Evolutionary conservation across 192 early-diverging fungal genomes (phyloP), one percentile per base, ranked within the genome.

Genomic region (Hyaloraphidium curvatum): DNA sequence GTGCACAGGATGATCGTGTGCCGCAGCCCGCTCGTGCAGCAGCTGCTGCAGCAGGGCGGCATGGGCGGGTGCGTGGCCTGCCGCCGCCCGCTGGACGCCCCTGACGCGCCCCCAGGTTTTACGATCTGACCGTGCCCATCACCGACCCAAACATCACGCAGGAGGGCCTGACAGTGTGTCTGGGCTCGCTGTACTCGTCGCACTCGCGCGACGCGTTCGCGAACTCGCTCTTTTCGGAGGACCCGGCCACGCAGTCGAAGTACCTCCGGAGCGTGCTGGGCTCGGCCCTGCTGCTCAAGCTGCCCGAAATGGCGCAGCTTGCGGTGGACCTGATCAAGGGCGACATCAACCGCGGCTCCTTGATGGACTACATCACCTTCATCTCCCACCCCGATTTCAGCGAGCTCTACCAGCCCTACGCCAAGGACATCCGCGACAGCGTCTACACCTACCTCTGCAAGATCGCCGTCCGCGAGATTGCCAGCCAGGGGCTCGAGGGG

Each of bases 141-240:
- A 40, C 54, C 16, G 76, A 78, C 55, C 64, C 68, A 5, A 66
- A 78, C 62, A 37, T 78, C 29, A 77, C 63, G 3, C 50, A 60
- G 7, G 67, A 73, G 30, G 76, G 76, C 25, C 59, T 78, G 25
- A 39, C 56, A 2, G 60, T 78, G 35, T 71, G 69, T 1, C 56
- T 78, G 39, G 72, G 71, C 13, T 59, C 66, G 26, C 63, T 77
- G 37, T 78, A 78, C 57, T 65, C 67, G 14, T 63, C 66, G 7
- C 76, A 62, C 59, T 55, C 57, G 11, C 57, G 19, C 53, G 50
- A 30, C 31, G 54, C 55, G 39, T 55, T 66, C 55, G 43, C 55
- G 30, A 19, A 30, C 30, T 53, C 56, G 29, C n/a, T n/a, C n/a
- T n/a, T n/a, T n/a, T 51, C 40, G 21, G 22, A 5, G 7, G 51